phyloP scores from a whole-genome alignment of 352 stramenopile species.

The Phytophthora pini region DNA sequence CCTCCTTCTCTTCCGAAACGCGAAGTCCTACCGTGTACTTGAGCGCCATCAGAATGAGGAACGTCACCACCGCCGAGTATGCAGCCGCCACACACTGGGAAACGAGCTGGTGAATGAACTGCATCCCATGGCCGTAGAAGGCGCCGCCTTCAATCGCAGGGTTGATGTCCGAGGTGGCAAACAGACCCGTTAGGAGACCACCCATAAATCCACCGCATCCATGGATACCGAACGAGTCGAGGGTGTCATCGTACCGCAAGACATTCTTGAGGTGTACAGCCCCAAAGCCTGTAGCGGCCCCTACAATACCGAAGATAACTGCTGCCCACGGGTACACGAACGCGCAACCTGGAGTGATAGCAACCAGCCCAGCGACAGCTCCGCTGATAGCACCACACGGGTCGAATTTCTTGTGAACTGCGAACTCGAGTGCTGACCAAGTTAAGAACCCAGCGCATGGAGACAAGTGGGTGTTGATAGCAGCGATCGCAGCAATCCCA shows the following conservation, averaged over 20 bases:
- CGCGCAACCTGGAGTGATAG: conserved; percentile 73
- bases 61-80: conserved; percentile 73
- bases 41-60: conserved; percentile 29
- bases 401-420: conserved; percentile 64
- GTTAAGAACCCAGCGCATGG: conserved; percentile 67
- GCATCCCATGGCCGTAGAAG: conserved; percentile 54
- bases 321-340: conserved; percentile 74
- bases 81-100: conserved; percentile 58
- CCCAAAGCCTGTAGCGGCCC: conserved; percentile 53
- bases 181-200: conserved; percentile 72
- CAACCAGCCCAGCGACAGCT: conserved; percentile 68
- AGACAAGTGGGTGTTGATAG: conserved; percentile 77
- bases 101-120: conserved; percentile 60
- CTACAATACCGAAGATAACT: conserved; percentile 75
- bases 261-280: conserved; percentile 68
- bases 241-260: conserved; percentile 76
- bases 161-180: conserved; percentile 61
- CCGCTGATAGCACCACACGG: conserved; percentile 68
- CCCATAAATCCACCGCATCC: conserved; percentile 71
- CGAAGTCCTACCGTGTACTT: neutral
- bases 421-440: conserved; percentile 67
- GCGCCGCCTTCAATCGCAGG: conserved; percentile 53
- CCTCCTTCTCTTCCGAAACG: neutral
- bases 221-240: conserved; percentile 83
- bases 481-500: conserved; percentile 66